Percentiles rank a stretch among this genome's conserved stretches.
These are phyloP conservation scores for Aegle marmelos DNA, from an alignment of 345 rosid species.

Conservation along the genomic window DNA sequence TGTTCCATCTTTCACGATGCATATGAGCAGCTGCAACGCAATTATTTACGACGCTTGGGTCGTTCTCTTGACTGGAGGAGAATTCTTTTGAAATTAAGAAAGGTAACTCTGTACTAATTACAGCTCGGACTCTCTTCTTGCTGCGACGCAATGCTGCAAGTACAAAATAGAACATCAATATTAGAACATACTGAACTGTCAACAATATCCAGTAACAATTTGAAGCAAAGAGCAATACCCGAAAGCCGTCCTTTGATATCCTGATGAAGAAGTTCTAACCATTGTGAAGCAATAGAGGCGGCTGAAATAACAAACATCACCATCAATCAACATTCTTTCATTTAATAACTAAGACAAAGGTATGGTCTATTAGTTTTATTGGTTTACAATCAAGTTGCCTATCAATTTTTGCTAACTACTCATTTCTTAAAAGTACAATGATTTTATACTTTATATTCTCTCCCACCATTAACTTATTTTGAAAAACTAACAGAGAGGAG, in stretches of 20 bases:
- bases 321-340: conserved; percentile 23
- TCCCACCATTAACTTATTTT: not conserved
- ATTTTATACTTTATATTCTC: not conserved
- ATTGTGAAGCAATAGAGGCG: conserved; percentile 88
- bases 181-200: not conserved
- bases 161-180: conserved; percentile 5
- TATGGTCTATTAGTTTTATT: not conserved
- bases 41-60: conserved; percentile 20
- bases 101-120: conserved; percentile 72
- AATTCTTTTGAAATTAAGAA: conserved; percentile 72
- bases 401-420: not conserved
- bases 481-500: not conserved
- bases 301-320: conserved; percentile 48
- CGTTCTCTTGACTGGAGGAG: conserved; percentile 43
- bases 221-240: conserved; percentile 40
- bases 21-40: conserved; percentile 34
- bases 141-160: conserved; percentile 81
- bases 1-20: conserved; percentile 65
- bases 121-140: conserved; percentile 80
- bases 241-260: conserved; percentile 87
- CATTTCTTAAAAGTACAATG: not conserved
- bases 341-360: conserved; percentile 4
- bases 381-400: conserved; percentile 3
- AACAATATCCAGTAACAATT: not conserved
- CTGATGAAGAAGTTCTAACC: conserved; percentile 93